Evolutionary conservation across 768 basidiomycete genomes (phyloP), one percentile per base, ranked within the genome.

Genomic region (Sporobolomyces roseus): DNA sequence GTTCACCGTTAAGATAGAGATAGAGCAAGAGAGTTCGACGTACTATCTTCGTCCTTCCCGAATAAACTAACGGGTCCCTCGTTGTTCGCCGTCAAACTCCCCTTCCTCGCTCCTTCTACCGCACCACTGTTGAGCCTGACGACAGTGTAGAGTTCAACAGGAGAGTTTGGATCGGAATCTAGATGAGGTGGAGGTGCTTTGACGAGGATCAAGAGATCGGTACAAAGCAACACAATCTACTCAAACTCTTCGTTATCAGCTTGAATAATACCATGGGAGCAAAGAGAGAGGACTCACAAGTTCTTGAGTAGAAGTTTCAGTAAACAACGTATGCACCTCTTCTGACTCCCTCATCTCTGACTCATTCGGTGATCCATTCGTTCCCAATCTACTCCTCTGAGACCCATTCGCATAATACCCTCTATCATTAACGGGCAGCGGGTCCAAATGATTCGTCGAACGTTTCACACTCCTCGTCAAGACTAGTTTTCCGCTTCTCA

Each of bases 111-210:
- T 32, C 49, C 38, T 30, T 38, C 88, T 64, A 93, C 89, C 72
- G 88, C 17, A 27, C 91, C 23, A 90, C 91, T 8, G 90, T 92
- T 75, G 88, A 99, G 92, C 49, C 94, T 84, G 68, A 98, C 80
- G 36, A 97, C 94, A 38, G 93, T 93, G 88, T 91, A 97, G n/a
- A 98, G 82, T 77, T 98, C 93, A 35, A 97, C 91, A 29, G 77
- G 79, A 5, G 85, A 86, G 52, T 82, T 80, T 29, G 85, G 86
- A 71, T 94, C 93, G 72, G 84, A 84, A 51, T 89, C 90, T 46
- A 87, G 86, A 5, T 53, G 49, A 7, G 67, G n/a, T 16, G 88
- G 86, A 14, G 90, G 87, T 78, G 93, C 91, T 68, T 90, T 86
- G 78, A 90, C 92, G 54, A 98, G 81, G 21, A 98, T 92, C 75